Evolutionary conservation across 1,284 basidiomycete species (phyloP), one percentile per base, ranked within the genome.

Genomic region (Cutaneotrichosporon sp.): DNA sequence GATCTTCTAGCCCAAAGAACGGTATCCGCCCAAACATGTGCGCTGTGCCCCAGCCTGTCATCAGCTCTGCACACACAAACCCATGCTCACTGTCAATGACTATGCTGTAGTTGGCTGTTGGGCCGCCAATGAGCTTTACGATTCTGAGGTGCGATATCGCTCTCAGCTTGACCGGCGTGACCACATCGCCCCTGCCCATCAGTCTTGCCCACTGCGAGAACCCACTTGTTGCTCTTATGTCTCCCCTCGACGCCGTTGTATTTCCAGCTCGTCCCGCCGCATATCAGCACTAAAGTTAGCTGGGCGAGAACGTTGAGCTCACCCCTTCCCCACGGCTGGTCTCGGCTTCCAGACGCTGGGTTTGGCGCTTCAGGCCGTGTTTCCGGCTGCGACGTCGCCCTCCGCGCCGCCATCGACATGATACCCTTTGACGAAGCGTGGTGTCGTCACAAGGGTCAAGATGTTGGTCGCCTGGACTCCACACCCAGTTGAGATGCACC

Each of bases 11-110:
- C 34, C 80, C 77, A 55, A 78, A 76, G 49, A 79, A 79, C 57
- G 81, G 80, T 72, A 90, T 89, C 43, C 88, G 82, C 2, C 92
- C 92, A 68, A 92, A 88, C 63, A 93, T 72, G 83, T 88, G 93
- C 3, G 88, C 90, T 18, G 81, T 78, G 18, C 91, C 91, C 22
- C 53, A 40, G n/a, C n/a, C n/a, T n/a, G n/a, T n/a, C n/a, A n/a
- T n/a, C n/a, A n/a, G n/a, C n/a, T n/a, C n/a, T n/a, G n/a, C n/a
- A n/a, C n/a, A n/a, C n/a, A n/a, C n/a, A n/a, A n/a, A n/a, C n/a
- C n/a, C n/a, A n/a, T n/a, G n/a, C n/a, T n/a, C n/a, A 74, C 74
- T 58, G 75, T 89, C 88, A 54, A 93, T 71, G 9, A 79, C 83
- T 42, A 91, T 58, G 20, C 62, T 66, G 50, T 72, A 73, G 54